Conservation (phyloP, 208 protist genomes). For the Leishmania braziliensis region DNA sequence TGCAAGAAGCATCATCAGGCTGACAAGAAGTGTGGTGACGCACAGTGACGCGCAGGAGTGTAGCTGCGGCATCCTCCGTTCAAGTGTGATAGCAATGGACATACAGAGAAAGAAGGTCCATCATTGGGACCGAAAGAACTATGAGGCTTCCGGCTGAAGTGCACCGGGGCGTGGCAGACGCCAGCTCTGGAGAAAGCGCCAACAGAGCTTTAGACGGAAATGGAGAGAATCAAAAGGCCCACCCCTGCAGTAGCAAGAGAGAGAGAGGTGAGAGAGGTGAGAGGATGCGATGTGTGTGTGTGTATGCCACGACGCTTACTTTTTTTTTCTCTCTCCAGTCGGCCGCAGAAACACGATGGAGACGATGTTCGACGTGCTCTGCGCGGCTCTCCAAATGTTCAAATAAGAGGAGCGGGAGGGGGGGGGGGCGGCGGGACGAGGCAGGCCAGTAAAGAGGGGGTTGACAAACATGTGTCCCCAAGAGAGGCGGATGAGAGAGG, state of each 20-base stretch:
- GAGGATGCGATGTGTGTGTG: no score
- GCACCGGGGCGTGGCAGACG: not conserved
- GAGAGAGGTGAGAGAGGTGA: not conserved
- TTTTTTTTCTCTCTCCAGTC: no score
- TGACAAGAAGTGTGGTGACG: constrained; percentile 79
- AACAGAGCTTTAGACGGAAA: not conserved
- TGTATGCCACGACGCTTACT: no score
- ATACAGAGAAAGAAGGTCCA: not conserved
- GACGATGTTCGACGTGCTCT: no score
- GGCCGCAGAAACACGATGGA: no score
- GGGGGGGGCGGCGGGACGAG: no score
- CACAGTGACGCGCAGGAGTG: constrained; percentile 54
- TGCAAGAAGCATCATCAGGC: constrained; percentile 75
- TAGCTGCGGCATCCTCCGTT: not conserved
- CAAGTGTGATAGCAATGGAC: not conserved
- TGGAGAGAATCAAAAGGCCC: not conserved
- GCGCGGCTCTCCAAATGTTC: no score
- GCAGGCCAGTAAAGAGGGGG: no score
- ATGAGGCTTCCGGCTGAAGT: not conserved
- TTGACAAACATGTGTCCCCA: no score
- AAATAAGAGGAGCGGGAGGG: no score
- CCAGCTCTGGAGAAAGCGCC: constrained; percentile 7
- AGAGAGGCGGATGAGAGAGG: not conserved
- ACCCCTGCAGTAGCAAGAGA: not conserved
- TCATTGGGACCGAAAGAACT: not conserved